These are phyloP conservation scores for Xerocomus amazonicus DNA, from an alignment of 1,284 basidiomycete species.

Conservation along the genomic window DNA sequence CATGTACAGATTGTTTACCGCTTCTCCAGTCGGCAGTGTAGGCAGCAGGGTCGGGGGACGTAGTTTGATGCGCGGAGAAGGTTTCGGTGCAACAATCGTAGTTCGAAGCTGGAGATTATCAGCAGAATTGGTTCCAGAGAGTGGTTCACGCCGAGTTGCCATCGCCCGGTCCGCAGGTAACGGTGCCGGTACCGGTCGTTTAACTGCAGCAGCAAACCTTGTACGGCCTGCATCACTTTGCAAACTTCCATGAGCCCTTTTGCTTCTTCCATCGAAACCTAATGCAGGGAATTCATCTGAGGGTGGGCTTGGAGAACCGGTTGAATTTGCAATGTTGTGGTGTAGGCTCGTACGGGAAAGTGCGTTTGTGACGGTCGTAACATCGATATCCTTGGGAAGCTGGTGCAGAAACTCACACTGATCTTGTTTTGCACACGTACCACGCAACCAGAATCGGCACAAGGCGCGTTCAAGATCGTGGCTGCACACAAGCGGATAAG, in stretches of 20 bases:
- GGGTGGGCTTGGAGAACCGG: conserved; percentile 42
- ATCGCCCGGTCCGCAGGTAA: conserved; percentile 34
- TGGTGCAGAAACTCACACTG: conserved; percentile 89
- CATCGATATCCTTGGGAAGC: conserved; percentile 76
- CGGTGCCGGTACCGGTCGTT: conserved; percentile 47
- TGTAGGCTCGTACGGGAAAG: conserved; percentile 68
- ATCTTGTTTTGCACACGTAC: conserved; percentile 93
- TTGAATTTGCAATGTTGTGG: conserved; percentile 34
- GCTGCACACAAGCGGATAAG: conserved; percentile 39
- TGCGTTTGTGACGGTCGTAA: conserved; percentile 63
- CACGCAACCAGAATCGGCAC: conserved; percentile 97
- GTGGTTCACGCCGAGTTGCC: conserved; percentile 51
- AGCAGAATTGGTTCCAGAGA: conserved; percentile 47
- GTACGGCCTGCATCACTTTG: conserved; percentile 76
- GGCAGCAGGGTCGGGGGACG: conserved; percentile 83
- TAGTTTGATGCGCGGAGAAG: conserved; percentile 80
- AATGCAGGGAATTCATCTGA: conserved; percentile 88
- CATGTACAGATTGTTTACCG: conserved; percentile 82
- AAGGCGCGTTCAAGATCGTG: conserved; percentile 90
- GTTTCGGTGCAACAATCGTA: conserved; percentile 74
- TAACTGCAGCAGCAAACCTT: conserved; percentile 80
- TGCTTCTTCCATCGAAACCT: conserved; percentile 42
- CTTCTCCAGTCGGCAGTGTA: conserved; percentile 80
- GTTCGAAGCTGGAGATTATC: conserved; percentile 63
- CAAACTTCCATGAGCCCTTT: conserved; percentile 40